Conservation (phyloP, 495 filamentous ascomycete species). For the Pyrenopolyporus hunteri region DNA sequence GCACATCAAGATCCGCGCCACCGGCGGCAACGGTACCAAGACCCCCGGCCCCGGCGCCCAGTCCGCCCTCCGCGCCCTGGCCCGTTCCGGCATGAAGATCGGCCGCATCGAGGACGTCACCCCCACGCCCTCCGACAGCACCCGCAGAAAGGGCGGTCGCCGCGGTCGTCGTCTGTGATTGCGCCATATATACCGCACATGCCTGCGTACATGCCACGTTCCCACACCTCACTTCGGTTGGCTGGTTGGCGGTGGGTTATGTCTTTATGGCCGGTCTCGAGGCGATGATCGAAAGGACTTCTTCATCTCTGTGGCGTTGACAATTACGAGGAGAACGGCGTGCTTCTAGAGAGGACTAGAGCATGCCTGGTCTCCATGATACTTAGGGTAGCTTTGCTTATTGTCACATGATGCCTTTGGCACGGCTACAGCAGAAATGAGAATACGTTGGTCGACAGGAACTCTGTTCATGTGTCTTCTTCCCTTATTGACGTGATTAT, state of each 20-base stretch:
- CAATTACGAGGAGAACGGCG: constrained; percentile 74
- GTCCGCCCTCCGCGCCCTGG: constrained; percentile 97
- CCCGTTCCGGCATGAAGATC: constrained; percentile 99
- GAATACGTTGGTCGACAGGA: constrained; percentile 41
- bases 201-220: no score
- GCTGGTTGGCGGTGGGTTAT: constrained; percentile 23
- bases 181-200: constrained; percentile 28
- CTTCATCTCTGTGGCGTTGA: constrained; percentile 60
- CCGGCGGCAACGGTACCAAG: constrained; percentile 95
- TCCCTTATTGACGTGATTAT: constrained; percentile 14
- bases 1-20: constrained; percentile 99
- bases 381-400: constrained; percentile 46
- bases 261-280: constrained; percentile 45
- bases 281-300: constrained; percentile 45
- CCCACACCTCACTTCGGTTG: neutral
- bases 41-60: constrained; percentile 98
- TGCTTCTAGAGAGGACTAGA: constrained; percentile 40
- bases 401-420: constrained; percentile 61
- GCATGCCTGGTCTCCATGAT: constrained; percentile 66
- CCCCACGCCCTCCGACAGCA: constrained; percentile 97
- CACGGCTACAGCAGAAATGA: constrained; percentile 54
- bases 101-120: constrained; percentile 99
- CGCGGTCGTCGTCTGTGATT: constrained; percentile 98
- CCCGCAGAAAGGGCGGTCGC: constrained; percentile 99
- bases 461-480: neutral